These are phyloP conservation scores for Xylariales sp. DNA, from an alignment of 2,329 filamentous ascomycete species.

Conservation along the genomic window DNA sequence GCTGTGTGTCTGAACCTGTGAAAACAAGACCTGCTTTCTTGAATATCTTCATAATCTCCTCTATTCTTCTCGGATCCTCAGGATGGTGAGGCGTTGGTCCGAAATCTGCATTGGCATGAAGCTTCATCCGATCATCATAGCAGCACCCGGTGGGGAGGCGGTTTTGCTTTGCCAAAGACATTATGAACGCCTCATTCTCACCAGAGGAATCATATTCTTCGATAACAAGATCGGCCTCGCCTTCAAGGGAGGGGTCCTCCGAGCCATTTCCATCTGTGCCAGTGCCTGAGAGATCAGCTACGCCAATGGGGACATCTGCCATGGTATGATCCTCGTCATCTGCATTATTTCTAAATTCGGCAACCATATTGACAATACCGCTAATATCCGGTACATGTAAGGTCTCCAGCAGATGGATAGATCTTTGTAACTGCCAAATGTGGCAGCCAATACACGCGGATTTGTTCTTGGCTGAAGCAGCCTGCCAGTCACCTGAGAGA, in stretches of 20 bases:
- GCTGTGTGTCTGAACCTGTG: conserved; percentile 50
- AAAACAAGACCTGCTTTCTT: conserved; percentile 76
- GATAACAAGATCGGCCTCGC: conserved; percentile 29
- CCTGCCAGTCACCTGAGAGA: too few species aligned
- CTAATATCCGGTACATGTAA: too few species aligned
- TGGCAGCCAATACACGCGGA: too few species aligned
- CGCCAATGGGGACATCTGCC: conserved; percentile 36
- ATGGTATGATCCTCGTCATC: conserved; percentile 40
- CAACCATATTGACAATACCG: background rate
- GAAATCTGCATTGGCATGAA: conserved; percentile 82
- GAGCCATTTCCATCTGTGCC: conserved; percentile 11
- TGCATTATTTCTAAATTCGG: conserved; percentile 21
- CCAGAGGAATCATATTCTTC: conserved; percentile 23
- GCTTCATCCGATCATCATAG: conserved; percentile 94
- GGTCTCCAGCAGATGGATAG: too few species aligned
- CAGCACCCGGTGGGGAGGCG: conserved; percentile 71
- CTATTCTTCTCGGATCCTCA: conserved; percentile 88
- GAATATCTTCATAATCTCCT: conserved; percentile 87
- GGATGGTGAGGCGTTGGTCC: conserved; percentile 77
- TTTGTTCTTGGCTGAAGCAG: too few species aligned
- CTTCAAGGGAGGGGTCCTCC: conserved; percentile 21
- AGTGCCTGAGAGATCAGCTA: conserved; percentile 28
- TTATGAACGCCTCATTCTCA: conserved; percentile 31
- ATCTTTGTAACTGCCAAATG: too few species aligned
- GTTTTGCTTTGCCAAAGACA: conserved; percentile 36